Base-by-base conservation (phyloP, 176 grass and related monocot genomes). In the Avena eriantha region DNA sequence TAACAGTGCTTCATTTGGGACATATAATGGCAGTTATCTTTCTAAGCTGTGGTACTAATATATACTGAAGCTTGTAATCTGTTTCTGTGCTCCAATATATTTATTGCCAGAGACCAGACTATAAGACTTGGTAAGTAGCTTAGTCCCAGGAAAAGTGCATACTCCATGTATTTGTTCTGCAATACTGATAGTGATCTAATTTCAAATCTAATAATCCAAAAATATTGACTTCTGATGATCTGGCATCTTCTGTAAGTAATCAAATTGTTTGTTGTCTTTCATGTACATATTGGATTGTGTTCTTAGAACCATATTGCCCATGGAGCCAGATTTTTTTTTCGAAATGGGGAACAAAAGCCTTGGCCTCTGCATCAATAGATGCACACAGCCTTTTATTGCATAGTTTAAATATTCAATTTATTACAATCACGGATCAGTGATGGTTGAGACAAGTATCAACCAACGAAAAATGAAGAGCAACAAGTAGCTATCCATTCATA, bases 71-170 rank as follows among this genome's bases (percentile, higher is more conserved):
- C 34, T 77, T 16, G 14, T 76, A 65, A 79, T 79, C 87, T 88
- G n/a, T 93, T 92, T 87, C 84, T 96, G 96, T 98, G 96, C 82
- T 98, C 96, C 12, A 98, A 98, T 79, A 98, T 98, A 74, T 96
- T 98, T 72, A 93, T 98, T 68, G 90, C 88, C 29, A 98, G 91
- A 86, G 96, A 98, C 77, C 94, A 96, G 84, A 98, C 57, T 65
- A 99, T 99, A 87, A 91, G 94, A n/a, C 88, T 99, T 51, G 97
- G 94, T 99, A 88, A 8, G 79, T 89, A 79, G 69, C 46, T 61
- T 85, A 48, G 35, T 57, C 33, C 29, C 29, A 29, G 0, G 35
- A 82, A 72, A 77, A 91, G 51, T 58, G n/a, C 22, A 22, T 57
- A 73, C 89, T 84, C 80, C 73, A 90, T 84, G 73, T 79, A 76